phyloP scores from a whole-genome alignment of 805 yeast genomes.

The Yarrowia bubula region DNA sequence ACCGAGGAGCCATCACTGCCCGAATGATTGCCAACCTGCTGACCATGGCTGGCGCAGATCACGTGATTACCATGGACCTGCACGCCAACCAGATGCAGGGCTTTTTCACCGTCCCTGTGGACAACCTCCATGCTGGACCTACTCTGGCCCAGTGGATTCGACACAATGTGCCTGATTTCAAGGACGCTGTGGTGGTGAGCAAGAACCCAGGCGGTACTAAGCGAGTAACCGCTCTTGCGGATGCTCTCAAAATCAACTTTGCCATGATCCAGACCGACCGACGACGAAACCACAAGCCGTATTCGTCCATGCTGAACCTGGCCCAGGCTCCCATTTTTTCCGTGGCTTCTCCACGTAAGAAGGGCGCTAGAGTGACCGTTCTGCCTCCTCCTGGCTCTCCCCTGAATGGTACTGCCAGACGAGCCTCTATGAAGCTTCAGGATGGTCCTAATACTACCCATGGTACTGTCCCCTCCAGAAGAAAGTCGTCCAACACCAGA shows the following conservation, averaged over 20 bases:
- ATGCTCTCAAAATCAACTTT: constrained; percentile 88
- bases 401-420: constrained; percentile 12
- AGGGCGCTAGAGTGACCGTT: constrained; percentile 19
- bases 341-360: constrained; percentile 24
- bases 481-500: constrained; percentile 26
- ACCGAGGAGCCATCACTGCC: constrained; percentile 98
- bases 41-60: constrained; percentile 99
- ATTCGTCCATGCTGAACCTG: constrained; percentile 24
- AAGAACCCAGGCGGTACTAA: constrained; percentile 99
- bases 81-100: constrained; percentile 99
- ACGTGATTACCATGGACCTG: constrained; percentile 94
- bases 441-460: constrained; percentile 26
- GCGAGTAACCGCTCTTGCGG: constrained; percentile 97
- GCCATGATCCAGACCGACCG: constrained; percentile 99
- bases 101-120: constrained; percentile 94
- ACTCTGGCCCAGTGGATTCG: constrained; percentile 94
- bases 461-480: constrained; percentile 17
- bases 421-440: constrained; percentile 25
- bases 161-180: constrained; percentile 79
- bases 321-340: constrained; percentile 23
- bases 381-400: constrained; percentile 22
- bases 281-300: constrained; percentile 43
- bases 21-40: constrained; percentile 92
- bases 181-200: constrained; percentile 88
- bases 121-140: constrained; percentile 94